phyloP scores from a whole-genome alignment of 768 basidiomycete species.

The Phanerodontia chrysosporium region DNA sequence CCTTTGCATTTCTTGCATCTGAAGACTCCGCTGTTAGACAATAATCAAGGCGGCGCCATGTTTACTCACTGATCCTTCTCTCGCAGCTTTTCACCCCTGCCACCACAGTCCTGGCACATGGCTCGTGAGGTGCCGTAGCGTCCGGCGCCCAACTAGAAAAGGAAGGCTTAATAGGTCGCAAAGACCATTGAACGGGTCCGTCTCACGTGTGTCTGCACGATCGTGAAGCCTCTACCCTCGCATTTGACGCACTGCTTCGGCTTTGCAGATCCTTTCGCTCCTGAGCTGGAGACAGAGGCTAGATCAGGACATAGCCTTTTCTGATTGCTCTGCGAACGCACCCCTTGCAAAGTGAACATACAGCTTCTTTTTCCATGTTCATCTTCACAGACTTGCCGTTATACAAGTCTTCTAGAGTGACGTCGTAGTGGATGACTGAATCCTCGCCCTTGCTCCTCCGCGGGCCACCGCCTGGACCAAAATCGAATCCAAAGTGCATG shows the following conservation, averaged over 20 bases:
- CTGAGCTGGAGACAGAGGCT: constrained; percentile 48
- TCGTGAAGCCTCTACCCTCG: constrained; percentile 78
- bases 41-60: constrained; percentile 6
- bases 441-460: constrained; percentile 63
- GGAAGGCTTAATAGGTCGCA: neutral
- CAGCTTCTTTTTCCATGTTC: constrained; percentile 80
- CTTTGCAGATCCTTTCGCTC: constrained; percentile 80
- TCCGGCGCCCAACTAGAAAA: constrained; percentile 39
- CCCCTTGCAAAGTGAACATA: constrained; percentile 83
- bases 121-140: constrained; percentile 48
- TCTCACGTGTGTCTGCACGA: constrained; percentile 49
- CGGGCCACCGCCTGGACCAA: constrained; percentile 23
- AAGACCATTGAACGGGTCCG: neutral
- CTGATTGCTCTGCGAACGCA: constrained; percentile 27
- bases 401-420: constrained; percentile 90
- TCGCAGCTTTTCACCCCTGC: constrained; percentile 63
- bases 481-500: constrained; percentile 61
- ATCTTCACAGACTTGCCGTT: constrained; percentile 87
- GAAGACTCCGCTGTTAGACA: neutral
- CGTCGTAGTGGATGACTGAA: constrained; percentile 72
- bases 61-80: constrained; percentile 74
- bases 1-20: constrained; percentile 98
- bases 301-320: neutral
- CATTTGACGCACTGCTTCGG: constrained; percentile 79
- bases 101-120: constrained; percentile 67